A percentile compares a stretch with the other conserved stretches of the same genome.
Evolutionary conservation across 306 rosid genomes (phyloP).

Genomic region (Cyclanthera cordifolia): DNA sequence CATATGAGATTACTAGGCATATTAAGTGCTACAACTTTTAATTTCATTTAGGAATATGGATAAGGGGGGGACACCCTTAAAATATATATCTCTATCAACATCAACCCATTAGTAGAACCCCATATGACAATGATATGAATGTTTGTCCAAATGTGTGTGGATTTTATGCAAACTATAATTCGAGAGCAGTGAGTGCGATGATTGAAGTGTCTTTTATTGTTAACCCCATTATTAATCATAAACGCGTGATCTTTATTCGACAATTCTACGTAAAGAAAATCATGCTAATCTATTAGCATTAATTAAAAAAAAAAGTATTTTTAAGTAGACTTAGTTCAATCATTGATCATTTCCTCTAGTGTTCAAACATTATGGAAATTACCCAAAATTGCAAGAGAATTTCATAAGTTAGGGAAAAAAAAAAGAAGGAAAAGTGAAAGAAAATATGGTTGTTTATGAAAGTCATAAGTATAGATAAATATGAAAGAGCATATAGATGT

Average conservation of each 20-base stretch:
- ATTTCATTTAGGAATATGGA: not conserved
- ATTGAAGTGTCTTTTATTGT: constrained; percentile 2
- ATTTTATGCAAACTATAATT: constrained; percentile 3
- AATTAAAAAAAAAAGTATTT: not conserved
- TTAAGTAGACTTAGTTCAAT: not conserved
- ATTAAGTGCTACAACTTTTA: not conserved
- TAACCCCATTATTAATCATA: not conserved
- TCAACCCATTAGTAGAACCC: not conserved
- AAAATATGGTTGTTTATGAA: not conserved
- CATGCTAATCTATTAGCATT: not conserved
- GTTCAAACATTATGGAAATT: not conserved
- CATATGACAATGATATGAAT: not conserved
- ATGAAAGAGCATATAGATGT: constrained; percentile 2
- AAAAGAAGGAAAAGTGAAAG: too few species aligned
- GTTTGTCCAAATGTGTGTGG: not conserved
- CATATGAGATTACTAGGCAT: not conserved
- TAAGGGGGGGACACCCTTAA: not conserved
- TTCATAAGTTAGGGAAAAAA: not conserved
- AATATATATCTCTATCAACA: not conserved
- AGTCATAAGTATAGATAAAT: not conserved
- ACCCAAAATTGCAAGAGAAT: not conserved
- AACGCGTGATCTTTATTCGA: not conserved
- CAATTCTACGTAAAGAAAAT: not conserved
- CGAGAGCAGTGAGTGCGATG: not conserved
- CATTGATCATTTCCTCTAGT: not conserved